phyloP scores from a whole-genome alignment of 2,329 filamentous ascomycete genomes.

The Phyllachora maydis region DNA sequence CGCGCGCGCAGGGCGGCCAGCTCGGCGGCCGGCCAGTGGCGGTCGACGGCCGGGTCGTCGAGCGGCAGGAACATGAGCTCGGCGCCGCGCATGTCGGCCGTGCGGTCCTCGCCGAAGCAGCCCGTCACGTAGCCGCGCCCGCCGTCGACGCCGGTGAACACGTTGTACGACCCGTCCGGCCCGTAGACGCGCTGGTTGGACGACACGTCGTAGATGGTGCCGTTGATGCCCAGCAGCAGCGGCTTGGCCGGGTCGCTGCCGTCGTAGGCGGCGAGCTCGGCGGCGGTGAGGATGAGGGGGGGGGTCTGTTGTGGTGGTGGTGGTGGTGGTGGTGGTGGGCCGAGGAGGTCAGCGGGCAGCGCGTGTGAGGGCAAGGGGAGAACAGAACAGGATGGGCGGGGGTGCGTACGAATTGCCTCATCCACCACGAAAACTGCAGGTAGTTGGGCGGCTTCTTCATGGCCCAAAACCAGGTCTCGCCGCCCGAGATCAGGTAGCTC shows the following conservation, averaged over 20 bases:
- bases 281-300: constrained; percentile 52
- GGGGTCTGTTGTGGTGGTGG: constrained; percentile 23
- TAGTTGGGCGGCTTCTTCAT: constrained; percentile 40
- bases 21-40: constrained; percentile 30
- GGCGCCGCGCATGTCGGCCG: constrained; percentile 65
- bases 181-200: constrained; percentile 50
- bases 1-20: constrained; percentile 30
- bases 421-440: constrained; percentile 34
- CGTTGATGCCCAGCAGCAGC: constrained; percentile 79
- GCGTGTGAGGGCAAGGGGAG: background rate
- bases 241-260: constrained; percentile 56
- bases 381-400: too few relatives aligned
- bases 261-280: constrained; percentile 54
- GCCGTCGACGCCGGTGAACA: constrained; percentile 75
- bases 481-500: constrained; percentile 57
- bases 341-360: background rate
- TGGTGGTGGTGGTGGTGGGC: constrained; percentile 14
- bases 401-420: constrained; percentile 34
- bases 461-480: constrained; percentile 50
- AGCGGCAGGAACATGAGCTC: constrained; percentile 65
- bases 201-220: constrained; percentile 71
- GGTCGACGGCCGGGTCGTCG: constrained; percentile 41
- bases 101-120: constrained; percentile 75
- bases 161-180: constrained; percentile 67
- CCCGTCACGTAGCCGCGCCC: constrained; percentile 79